Base-by-base conservation (phyloP, 495 filamentous ascomycete genomes). In the Aspergillus nanangensis region DNA sequence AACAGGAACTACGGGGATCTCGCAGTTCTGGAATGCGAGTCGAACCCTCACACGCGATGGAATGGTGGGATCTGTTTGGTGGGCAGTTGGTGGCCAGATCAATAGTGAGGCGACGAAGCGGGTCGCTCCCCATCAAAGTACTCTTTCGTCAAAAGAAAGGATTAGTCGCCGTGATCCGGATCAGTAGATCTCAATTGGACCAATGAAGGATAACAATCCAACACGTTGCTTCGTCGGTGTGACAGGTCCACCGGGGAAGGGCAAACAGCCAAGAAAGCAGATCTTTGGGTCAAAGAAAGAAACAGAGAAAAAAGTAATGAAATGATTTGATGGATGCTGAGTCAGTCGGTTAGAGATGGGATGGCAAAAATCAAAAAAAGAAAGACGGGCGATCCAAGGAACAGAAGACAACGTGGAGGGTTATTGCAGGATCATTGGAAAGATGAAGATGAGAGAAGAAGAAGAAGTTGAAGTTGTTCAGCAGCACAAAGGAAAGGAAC, bases 221-320 rank as follows among this genome's bases (percentile, higher is more conserved):
- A 35, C 55, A 58, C 55, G 55, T 54, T 58, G 51, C 5, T 11
- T 48, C 45, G 50, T 37, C 55, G 41, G 25, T 55, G 44, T 48
- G 19, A 35, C 33, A 51, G 51, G 29, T 55, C 51, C 55, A 55
- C 51, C 22, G 9, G 25, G 38, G 24, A 29, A 24, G 35, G 8
- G 4, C 20, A 39, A 58, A n/a, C n/a, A 50, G 45, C 58, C 62
- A 65, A 63, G 43, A 55, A 51, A 55, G 38, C n/a, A 44, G 52
- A 11, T 29, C n/a, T n/a, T n/a, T n/a, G n/a, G n/a, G n/a, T n/a
- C n/a, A n/a, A n/a, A n/a, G n/a, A n/a, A n/a, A n/a, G n/a, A n/a
- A n/a, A n/a, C n/a, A n/a, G n/a, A n/a, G n/a, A n/a, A n/a, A n/a
- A n/a, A n/a, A n/a, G n/a, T n/a, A n/a, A n/a, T 25, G 43, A 36